Base-by-base conservation (phyloP, 1,284 basidiomycete genomes). In the Sutorius eximius region DNA sequence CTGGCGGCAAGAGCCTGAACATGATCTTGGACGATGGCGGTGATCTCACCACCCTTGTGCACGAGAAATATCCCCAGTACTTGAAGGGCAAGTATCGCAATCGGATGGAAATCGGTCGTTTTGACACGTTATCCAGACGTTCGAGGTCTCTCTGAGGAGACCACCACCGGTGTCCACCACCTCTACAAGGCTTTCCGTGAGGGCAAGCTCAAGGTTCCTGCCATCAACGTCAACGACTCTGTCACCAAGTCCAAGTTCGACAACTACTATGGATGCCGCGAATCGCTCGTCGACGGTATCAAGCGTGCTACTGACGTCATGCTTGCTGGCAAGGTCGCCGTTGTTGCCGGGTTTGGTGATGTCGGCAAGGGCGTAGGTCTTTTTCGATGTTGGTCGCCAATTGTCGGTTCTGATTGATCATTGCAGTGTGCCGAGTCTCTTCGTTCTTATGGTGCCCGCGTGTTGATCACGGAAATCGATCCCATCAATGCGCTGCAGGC, bases 261-360 rank as follows among this genome's bases (percentile, higher is more conserved):
- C 76, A 91, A 92, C 77, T 89, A 91, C 76, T 98, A 98, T 75
- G 95, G 95, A 61, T 99, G 96, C 82, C 93, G 97, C 70, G 97
- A 99, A 80, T 99, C 96, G 49, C 91, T 99, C 64, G 97, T 99
- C 64, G 96, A 99, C 74, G 96, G 96, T 72, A 98, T 99, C 82
- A 99, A 99, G 86, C 94, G 96, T 73, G 96, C 96, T 59, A 99
- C 96, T 66, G 96, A 99, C 76, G 94, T 99, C 74, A 99, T 99
- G 96, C 87, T 99, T 73, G 97, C 97, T 68, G 96, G 96, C 58
- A 99, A 99, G 81, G 93, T 98, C 64, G 95, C 95, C 58, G 92
- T 99, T 62, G 96, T 99, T 66, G 96, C 96, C 66, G 96, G 96
- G 60, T 99, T 91, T 76, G 96, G 96, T 81, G 96, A 99, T 71